Base-by-base conservation (phyloP, 116 monocot genomes). In the Posidonia oceanica region DNA sequence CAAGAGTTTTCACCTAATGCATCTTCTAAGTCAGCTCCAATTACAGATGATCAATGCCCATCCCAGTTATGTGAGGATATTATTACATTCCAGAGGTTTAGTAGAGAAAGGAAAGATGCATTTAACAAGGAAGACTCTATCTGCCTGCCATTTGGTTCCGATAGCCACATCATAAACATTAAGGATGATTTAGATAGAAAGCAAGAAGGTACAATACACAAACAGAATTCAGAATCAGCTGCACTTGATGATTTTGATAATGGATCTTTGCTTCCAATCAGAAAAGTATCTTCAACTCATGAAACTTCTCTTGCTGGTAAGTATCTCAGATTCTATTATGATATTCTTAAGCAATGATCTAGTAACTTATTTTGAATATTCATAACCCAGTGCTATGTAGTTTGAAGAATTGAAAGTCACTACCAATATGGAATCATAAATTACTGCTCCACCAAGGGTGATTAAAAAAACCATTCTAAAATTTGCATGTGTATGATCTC, bases 231-330 rank as follows among this genome's bases (percentile, higher is more conserved):
- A 57, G 64, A 62, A n/a, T n/a, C 59, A 36, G 48, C 52, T 41
- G 14, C 8, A 52, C 37, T 52, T 64, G 62, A 72, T 14, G 52
- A 39, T 62, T 62, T 62, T 39, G 40, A 40, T 37, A 18, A 52
- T 52, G 10, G 53, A 10, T 2, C 38, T 76, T 36, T 52, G 17
- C 39, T 70, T 63, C 70, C 63, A 76, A 51, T 37, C 38, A 41
- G 12, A 70, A 54, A 20, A 52, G n/a, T 65, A 12, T 51, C 72
- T 7, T 63, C 61, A 51, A 29, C 29, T 29, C 12, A 65, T 36
- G 64, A 39, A 17, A 39, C 14, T 40, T 65, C 74, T 63, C 22
- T 62, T 66, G 4, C 20, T 57, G 65, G 55, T 74, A 16, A 56
- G 55, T 20, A 39, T 58, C 10, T 81, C 36, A 14, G 40, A 53